Evolutionary conservation across 139 green algal species (phyloP), one percentile per base, ranked within the genome.

Genomic region (Bryopsis sp.): DNA sequence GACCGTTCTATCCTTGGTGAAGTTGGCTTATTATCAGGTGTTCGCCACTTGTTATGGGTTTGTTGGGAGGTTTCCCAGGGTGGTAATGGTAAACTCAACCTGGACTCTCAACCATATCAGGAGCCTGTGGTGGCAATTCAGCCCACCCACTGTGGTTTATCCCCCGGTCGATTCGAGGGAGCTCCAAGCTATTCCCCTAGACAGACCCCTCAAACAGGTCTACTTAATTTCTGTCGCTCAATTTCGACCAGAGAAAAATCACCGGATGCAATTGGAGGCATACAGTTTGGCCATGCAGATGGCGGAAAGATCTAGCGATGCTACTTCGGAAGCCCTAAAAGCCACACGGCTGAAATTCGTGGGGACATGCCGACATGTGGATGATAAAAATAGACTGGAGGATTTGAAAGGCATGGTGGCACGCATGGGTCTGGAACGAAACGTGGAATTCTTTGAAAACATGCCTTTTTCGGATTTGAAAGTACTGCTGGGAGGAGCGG

Each of bases 181-280:
- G 5, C 76, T 98, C 67, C 79, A 87, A 72, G 63, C 48, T 43
- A 79, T 96, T 47, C 89, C 85, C 0, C 72, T 97, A 39, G 87
- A 95, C 77, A 75, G 92, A 37, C 74, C 72, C 57, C 76, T 90
- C 8, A 90, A 92, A 77, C 76, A 77, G 22, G 71, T 88, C 19
- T 93, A 82, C 78, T 70, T 98, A 3, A 34, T 97, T 2, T 93
- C 81, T 1, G 79, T 98, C 22, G 87, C 83, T 0, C 93, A 97
- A 83, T 98, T 98, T 76, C 68, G 89, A 22, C 91, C 90, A 1
- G 93, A 97, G 76, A 98, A 98, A 83, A 84, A 95, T 64, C 90
- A 95, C 50, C 43, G 66, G 37, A 66, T 87, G 70, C 84, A 88
- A 82, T 71, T 90, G 32, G 65, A 84, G 36, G 84, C 84, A 0